Conservation (phyloP, 257 asterid genomes). For the Solanum paucissectum region DNA sequence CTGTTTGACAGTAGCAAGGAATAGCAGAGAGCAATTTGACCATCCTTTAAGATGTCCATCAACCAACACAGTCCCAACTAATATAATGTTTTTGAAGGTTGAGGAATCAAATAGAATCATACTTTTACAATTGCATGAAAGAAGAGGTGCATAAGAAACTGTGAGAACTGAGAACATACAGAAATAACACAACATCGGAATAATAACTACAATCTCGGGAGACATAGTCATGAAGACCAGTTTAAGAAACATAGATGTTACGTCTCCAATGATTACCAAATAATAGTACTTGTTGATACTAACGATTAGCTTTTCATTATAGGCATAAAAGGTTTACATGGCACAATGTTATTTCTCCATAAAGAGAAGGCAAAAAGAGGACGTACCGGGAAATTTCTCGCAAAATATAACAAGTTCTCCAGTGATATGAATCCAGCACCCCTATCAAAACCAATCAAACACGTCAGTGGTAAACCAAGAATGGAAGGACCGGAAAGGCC, state of each 20-base stretch:
- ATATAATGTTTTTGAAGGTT: neutral
- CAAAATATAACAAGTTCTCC: conserved; percentile 79
- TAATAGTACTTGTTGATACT: neutral
- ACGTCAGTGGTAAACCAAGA: neutral
- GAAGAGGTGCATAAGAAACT: neutral
- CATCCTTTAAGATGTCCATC: neutral
- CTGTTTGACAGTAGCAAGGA: neutral
- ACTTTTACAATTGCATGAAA: neutral
- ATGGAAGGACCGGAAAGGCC: neutral
- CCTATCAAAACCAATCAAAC: conserved; percentile 22
- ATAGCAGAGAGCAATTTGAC: neutral
- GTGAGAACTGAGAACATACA: neutral
- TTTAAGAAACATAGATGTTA: neutral
- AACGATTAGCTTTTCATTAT: neutral
- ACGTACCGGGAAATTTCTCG: conserved; percentile 65
- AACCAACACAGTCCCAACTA: neutral
- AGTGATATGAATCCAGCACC: conserved; percentile 83
- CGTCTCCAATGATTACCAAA: neutral
- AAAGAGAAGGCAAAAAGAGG: neutral
- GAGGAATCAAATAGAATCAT: neutral
- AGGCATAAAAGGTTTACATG: neutral
- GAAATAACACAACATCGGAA: neutral
- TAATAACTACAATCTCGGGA: neutral
- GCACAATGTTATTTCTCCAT: neutral
- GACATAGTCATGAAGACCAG: neutral